Evolutionary conservation across 176 grass and related monocot species (phyloP), one percentile per base, ranked within the genome.

Genomic region (Cymbopogon citratus): DNA sequence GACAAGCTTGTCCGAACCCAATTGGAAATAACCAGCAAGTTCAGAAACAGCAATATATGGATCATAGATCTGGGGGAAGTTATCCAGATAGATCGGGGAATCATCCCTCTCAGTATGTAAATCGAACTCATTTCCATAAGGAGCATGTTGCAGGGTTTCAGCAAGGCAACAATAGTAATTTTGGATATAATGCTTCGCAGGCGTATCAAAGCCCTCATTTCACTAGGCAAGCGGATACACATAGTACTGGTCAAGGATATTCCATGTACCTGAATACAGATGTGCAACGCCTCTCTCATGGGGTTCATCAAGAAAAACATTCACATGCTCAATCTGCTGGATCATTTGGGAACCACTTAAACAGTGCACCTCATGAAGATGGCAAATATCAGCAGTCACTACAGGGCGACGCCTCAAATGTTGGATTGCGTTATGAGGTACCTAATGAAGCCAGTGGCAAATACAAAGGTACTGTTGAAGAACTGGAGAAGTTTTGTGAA

Each of bases 401-500:
- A 65, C 65, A 28, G 15, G 35, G 43, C 51, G 73, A 41, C 44
- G 61, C 5, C 18, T 51, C 43, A 84, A 70, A 73, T 66, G 49
- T 61, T 83, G 80, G 66, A 46, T 87, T 63, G 26, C 21, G 48
- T 85, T 43, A 71, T 83, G 71, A 79, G 28, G 31, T 75, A 82
- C 80, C 83, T 90, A 39, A 63, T 51, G 88, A 75, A 87, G 56
- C 31, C 9, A 34, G 33, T 44, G 13, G 67, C 24, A 83, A 57
- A 80, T 81, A 69, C 78, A 82, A 81, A 57, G 90, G 82, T 86
- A 99, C 92, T 28, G 59, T 95, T 90, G 91, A 93, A 61, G 92
- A 99, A 79, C 73, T 99, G 71, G 90, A 91, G 61, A 86, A 87
- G 40, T 81, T 93, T 24, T 99, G 92, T 79, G 87, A 87, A 86